Evolutionary conservation across 2,329 filamentous ascomycete species (phyloP).

Genomic region (Colletotrichum noveboracense): DNA sequence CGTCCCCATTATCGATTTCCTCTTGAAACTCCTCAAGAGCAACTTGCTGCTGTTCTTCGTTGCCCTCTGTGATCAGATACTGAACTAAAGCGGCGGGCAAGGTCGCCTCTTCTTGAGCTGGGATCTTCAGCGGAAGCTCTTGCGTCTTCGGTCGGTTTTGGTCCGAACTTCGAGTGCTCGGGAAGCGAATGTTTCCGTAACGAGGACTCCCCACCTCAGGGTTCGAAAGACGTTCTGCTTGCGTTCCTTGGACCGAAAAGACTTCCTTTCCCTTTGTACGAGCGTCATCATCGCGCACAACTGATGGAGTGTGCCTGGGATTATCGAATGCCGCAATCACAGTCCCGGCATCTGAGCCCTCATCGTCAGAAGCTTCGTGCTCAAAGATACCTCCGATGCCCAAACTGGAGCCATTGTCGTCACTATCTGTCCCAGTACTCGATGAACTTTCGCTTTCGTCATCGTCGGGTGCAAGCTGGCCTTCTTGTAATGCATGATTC

Average conservation of each 20-base stretch:
- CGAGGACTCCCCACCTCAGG: background rate
- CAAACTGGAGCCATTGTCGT: background rate
- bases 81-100: background rate
- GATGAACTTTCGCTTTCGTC: background rate
- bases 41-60: background rate
- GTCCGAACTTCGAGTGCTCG: rapidly evolving
- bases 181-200: background rate
- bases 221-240: background rate
- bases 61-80: background rate
- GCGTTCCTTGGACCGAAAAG: background rate
- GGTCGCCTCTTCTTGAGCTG: background rate
- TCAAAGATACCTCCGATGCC: background rate
- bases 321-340: background rate
- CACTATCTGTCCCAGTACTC: background rate
- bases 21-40: background rate
- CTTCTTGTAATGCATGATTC: background rate
- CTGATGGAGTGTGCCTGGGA: background rate
- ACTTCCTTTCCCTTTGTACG: background rate
- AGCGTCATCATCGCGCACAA: rapidly evolving
- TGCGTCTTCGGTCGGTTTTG: background rate
- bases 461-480: background rate
- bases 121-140: background rate
- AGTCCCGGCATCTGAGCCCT: background rate
- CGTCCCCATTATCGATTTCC: background rate
- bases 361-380: background rate